Base-by-base conservation (phyloP, 805 yeast genomes). In the Tetrapisispora pingtungensis region DNA sequence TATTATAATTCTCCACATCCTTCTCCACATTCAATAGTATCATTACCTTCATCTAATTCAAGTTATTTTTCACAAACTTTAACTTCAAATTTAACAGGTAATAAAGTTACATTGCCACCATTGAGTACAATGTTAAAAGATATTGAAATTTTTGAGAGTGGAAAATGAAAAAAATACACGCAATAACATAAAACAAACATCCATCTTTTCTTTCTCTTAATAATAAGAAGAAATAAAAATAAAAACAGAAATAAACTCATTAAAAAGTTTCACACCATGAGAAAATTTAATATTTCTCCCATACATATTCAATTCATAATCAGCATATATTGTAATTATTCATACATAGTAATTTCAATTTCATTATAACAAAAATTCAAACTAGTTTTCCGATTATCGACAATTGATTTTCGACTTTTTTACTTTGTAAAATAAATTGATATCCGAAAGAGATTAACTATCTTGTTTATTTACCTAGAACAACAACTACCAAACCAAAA, bases 51-150 rank as follows among this genome's bases (percentile, higher is more conserved):
- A 26, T 28, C 33, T 7, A 26, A 37, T 7, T 24, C 32, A 27
- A 26, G 10, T 17, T 28, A 27, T 28, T 28, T 27, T 19, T 15
- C 40, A 15, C 33, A 15, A 17, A 37, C 13, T 27, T 10, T 18
- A 10, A n/a, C 24, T 8, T 28, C 33, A 6, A 27, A 15, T 17
- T 14, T 28, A 12, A 4, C 33, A 27, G 27, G 14, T 27, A 27
- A 15, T 15, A 40, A 47, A n/a, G 46, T 53, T n/a, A 46, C 43
- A 26, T 41, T 57, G 26, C 61, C 61, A 7, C 55, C 61, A 15
- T 46, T 57, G 27, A 45, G 55, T 36, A 49, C 49, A 41, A 54
- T 57, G 22, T 33, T 54, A 28, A 45, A 40, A 39, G 47, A 43
- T 26, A 54, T 54, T 38, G 53, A 54, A 32, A 43, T 40, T 20